These are phyloP conservation scores for Fomitopsis pinicola DNA, from an alignment of 1,284 basidiomycete genomes.

Conservation along the genomic window DNA sequence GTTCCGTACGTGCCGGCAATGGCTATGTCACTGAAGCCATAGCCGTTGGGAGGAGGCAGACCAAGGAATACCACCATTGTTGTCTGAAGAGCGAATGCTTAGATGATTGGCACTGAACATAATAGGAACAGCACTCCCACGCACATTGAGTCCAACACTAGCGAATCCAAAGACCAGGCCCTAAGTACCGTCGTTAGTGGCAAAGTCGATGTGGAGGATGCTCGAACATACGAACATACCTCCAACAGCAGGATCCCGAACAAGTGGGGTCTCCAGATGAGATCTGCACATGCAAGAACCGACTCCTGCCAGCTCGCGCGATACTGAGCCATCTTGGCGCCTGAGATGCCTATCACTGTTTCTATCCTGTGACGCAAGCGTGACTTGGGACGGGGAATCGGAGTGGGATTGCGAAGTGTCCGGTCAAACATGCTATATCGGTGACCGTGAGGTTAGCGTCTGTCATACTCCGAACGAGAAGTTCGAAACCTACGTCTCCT, in stretches of 20 bases:
- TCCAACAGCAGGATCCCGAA: constrained; percentile 53
- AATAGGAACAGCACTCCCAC: constrained; percentile 12
- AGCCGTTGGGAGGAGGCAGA: constrained; percentile 52
- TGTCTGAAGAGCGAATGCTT: constrained; percentile 33
- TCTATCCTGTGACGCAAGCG: constrained; percentile 57
- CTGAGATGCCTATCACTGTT: constrained; percentile 64
- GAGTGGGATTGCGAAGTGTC: constrained; percentile 42
- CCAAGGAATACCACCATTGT: constrained; percentile 70
- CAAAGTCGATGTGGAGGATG: not conserved
- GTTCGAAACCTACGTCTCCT: constrained; percentile 55
- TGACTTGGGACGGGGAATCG: constrained; percentile 30
- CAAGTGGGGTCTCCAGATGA: constrained; percentile 64
- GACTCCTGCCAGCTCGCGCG: constrained; percentile 50
- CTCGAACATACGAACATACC: constrained; percentile 28
- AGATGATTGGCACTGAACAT: not conserved
- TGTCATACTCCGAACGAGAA: not conserved
- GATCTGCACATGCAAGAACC: constrained; percentile 42
- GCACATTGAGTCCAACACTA: constrained; percentile 65
- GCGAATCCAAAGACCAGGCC: constrained; percentile 59
- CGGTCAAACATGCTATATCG: constrained; percentile 61
- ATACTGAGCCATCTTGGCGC: constrained; percentile 55
- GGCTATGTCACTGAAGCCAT: constrained; percentile 47
- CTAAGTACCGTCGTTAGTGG: constrained; percentile 23
- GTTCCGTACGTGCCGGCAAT: constrained; percentile 61
- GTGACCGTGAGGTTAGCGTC: not conserved